Percentiles rank a stretch among this genome's conserved stretches.
phyloP scores from a whole-genome alignment of 306 rosid genomes.

The Neltuma alba region DNA sequence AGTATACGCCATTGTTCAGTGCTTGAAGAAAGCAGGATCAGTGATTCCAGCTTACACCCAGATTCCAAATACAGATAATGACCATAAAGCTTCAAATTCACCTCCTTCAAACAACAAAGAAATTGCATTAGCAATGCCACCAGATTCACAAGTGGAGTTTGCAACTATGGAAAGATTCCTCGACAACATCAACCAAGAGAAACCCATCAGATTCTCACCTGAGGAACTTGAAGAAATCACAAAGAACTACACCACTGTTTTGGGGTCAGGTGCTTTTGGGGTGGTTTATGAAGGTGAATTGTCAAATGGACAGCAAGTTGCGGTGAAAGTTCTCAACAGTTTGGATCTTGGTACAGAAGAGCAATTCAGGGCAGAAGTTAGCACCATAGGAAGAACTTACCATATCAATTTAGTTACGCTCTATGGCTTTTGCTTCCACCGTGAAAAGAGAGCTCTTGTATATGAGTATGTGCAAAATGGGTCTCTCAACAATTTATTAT shows the following conservation, averaged over 20 bases:
- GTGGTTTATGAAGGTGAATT: slow-evolving; percentile 48
- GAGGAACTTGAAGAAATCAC: slow-evolving; percentile 41
- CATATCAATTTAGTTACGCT: slow-evolving; percentile 50
- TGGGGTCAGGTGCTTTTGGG: slow-evolving; percentile 54
- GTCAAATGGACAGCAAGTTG: slow-evolving; percentile 39
- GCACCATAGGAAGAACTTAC: slow-evolving; percentile 60
- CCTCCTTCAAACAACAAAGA: slow-evolving; percentile 18
- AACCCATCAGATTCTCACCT: slow-evolving; percentile 48
- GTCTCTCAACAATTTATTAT: slow-evolving; percentile 39
- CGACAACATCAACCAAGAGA: slow-evolving; percentile 49
- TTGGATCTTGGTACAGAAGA: slow-evolving; percentile 44
- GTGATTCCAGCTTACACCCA: slow-evolving; percentile 44
- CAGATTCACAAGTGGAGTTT: slow-evolving; percentile 44
- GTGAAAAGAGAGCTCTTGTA: slow-evolving; percentile 44
- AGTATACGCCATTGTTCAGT: slow-evolving; percentile 51
- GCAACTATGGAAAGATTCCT: slow-evolving; percentile 54
- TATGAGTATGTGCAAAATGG: slow-evolving; percentile 51
- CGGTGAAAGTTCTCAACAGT: slow-evolving; percentile 52
- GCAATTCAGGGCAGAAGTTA: slow-evolving; percentile 53
- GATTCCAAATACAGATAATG: slow-evolving; percentile 33
- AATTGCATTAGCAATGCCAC: slow-evolving; percentile 30
- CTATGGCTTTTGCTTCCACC: slow-evolving; percentile 51
- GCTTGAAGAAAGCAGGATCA: slow-evolving; percentile 60
- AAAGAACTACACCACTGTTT: slow-evolving; percentile 35
- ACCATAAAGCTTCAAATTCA: slow-evolving; percentile 27